These are phyloP conservation scores for Narthecium ossifragum DNA, from an alignment of 106 monocot genomes.

Conservation along the genomic window DNA sequence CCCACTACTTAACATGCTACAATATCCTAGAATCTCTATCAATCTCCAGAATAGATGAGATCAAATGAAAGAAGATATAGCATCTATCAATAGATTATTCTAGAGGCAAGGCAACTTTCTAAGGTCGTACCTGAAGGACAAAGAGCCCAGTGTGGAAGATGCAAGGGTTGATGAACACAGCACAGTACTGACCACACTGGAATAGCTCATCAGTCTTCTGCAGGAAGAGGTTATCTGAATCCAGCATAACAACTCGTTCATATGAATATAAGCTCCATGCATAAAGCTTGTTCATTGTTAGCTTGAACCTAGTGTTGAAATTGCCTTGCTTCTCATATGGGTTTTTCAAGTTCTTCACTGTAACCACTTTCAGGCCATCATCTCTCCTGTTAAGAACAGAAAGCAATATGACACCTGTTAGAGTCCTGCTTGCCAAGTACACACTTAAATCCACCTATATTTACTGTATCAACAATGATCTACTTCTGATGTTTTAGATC, in stretches of 20 bases:
- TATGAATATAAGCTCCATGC: slow-evolving; percentile 87
- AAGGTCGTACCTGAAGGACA: slow-evolving; percentile 69
- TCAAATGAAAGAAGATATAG: no score
- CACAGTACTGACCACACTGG: slow-evolving; percentile 94
- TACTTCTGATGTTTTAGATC: no score
- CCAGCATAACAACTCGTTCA: slow-evolving; percentile 93
- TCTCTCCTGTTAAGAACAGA: slow-evolving; percentile 21
- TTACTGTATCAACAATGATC: no score
- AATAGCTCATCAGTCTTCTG: slow-evolving; percentile 92
- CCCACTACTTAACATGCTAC: no score
- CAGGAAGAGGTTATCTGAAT: slow-evolving; percentile 92
- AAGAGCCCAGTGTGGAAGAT: slow-evolving; percentile 96
- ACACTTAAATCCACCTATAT: no score
- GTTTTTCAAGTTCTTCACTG: slow-evolving; percentile 40
- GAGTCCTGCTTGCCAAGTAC: no score
- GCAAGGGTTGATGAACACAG: slow-evolving; percentile 95
- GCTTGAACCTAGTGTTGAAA: slow-evolving; percentile 42
- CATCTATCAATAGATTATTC: no score
- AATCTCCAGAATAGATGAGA: no score
- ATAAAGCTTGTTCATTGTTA: slow-evolving; percentile 52
- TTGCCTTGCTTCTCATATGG: slow-evolving; percentile 48
- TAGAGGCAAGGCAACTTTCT: no score
- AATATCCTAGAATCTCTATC: no score
- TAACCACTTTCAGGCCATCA: slow-evolving; percentile 42
- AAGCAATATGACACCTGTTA: no score